Evolutionary conservation across 2,329 filamentous ascomycete species (phyloP).

Genomic region (Colletotrichum orbiculare): DNA sequence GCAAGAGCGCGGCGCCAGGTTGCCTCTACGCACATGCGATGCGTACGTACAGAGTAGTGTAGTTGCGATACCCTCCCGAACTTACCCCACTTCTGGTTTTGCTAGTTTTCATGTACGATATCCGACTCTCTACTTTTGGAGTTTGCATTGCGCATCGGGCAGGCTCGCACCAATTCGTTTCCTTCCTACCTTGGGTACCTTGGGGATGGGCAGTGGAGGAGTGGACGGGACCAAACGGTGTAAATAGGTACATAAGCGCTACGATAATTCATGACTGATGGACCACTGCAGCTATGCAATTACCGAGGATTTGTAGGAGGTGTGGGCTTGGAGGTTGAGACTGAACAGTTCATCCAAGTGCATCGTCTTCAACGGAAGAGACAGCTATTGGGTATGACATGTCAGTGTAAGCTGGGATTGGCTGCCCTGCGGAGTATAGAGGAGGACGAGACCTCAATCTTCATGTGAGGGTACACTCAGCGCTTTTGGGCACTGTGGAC

Average conservation of each 20-base stretch:
- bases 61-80: slow-evolving; percentile 39
- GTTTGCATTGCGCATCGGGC: slow-evolving; percentile 34
- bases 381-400: background rate
- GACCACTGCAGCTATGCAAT: background rate
- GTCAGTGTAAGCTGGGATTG: background rate
- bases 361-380: background rate
- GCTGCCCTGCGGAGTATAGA: no score
- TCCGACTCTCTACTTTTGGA: slow-evolving; percentile 33
- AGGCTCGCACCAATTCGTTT: slow-evolving; percentile 28
- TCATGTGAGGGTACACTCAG: no score
- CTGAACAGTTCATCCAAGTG: background rate
- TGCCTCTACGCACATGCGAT: no score
- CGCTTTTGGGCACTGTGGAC: no score
- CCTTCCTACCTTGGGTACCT: slow-evolving; percentile 6
- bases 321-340: background rate
- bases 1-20: no score
- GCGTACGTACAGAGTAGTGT: slow-evolving; percentile 21
- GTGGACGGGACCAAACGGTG: slow-evolving; percentile 18
- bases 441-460: no score
- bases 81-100: slow-evolving; percentile 35
- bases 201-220: background rate
- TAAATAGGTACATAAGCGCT: slow-evolving; percentile 37
- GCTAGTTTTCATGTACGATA: slow-evolving; percentile 37
- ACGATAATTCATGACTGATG: slow-evolving; percentile 32
- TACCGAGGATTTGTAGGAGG: no score